These are phyloP conservation scores for Leishmania arabica DNA, from an alignment of 208 protist genomes.

Conservation along the genomic window DNA sequence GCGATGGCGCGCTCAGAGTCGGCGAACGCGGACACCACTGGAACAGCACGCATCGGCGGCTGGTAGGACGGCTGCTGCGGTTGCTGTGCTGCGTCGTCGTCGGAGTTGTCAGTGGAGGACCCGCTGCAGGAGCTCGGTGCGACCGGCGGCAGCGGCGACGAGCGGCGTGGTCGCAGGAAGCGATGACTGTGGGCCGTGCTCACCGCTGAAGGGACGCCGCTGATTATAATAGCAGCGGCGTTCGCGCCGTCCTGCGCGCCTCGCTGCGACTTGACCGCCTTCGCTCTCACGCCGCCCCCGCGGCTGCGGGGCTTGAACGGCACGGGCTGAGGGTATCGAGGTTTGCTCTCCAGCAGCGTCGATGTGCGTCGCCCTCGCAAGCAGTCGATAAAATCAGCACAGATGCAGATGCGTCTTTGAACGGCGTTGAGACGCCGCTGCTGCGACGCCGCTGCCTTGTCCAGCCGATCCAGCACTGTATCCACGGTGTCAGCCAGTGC, in stretches of 20 bases:
- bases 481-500: conserved; percentile 22
- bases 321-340: conserved; percentile 17
- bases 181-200: conserved; percentile 11
- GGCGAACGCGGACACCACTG: neutral
- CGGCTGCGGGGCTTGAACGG: neutral
- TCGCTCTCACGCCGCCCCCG: no score
- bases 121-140: conserved; percentile 29
- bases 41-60: conserved; percentile 3
- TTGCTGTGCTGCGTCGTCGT: neutral
- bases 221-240: neutral
- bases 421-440: conserved; percentile 11
- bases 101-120: neutral
- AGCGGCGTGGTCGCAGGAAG: conserved; percentile 15
- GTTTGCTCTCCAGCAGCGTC: conserved; percentile 22
- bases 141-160: conserved; percentile 24
- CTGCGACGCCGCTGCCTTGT: conserved; percentile 6
- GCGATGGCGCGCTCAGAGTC: neutral
- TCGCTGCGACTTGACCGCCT: neutral
- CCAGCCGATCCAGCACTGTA: conserved; percentile 18
- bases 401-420: conserved; percentile 14
- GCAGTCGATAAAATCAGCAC: conserved; percentile 9
- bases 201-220: conserved; percentile 2
- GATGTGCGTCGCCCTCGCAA: conserved; percentile 10
- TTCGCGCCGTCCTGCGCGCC: neutral
- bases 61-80: conserved; percentile 11